phyloP scores from a whole-genome alignment of 352 stramenopile species.

The Globisporangium polare region DNA sequence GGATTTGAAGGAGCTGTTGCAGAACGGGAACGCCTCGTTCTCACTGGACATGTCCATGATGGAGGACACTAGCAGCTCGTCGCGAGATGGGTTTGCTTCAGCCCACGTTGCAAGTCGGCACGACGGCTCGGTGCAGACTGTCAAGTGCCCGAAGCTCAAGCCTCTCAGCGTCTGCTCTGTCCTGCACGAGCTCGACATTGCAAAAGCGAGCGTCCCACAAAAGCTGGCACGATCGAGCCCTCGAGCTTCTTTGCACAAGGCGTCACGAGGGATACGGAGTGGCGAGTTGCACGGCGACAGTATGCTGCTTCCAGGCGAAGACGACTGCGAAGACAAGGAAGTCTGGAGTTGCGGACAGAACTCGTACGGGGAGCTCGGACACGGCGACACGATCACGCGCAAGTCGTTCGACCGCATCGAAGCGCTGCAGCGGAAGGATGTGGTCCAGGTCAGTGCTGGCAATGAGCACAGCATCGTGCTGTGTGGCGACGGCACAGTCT shows the following conservation, averaged over 20 bases:
- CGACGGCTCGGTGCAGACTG: slow-evolving; percentile 19
- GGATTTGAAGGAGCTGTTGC: slow-evolving; percentile 28
- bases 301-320: slow-evolving; percentile 16
- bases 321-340: slow-evolving; percentile 65
- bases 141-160: slow-evolving; percentile 48
- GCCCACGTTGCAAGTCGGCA: slow-evolving; percentile 12
- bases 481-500: slow-evolving; percentile 66
- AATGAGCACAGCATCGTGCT: slow-evolving; percentile 92
- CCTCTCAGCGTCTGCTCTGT: slow-evolving; percentile 34
- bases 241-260: neutral
- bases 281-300: neutral
- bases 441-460: slow-evolving; percentile 82
- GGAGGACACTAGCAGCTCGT: slow-evolving; percentile 17
- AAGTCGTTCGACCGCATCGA: slow-evolving; percentile 82
- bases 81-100: slow-evolving; percentile 12
- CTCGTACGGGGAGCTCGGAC: slow-evolving; percentile 91
- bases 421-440: slow-evolving; percentile 66
- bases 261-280: neutral
- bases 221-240: neutral
- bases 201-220: slow-evolving; percentile 21
- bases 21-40: slow-evolving; percentile 21
- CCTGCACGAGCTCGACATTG: slow-evolving; percentile 34
- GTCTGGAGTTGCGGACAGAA: slow-evolving; percentile 95
- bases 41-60: slow-evolving; percentile 33
- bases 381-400: slow-evolving; percentile 84